Evolutionary conservation across 163 green algal genomes (phyloP), one percentile per base, ranked within the genome.

Genomic region (Prototheca stagnorum): DNA sequence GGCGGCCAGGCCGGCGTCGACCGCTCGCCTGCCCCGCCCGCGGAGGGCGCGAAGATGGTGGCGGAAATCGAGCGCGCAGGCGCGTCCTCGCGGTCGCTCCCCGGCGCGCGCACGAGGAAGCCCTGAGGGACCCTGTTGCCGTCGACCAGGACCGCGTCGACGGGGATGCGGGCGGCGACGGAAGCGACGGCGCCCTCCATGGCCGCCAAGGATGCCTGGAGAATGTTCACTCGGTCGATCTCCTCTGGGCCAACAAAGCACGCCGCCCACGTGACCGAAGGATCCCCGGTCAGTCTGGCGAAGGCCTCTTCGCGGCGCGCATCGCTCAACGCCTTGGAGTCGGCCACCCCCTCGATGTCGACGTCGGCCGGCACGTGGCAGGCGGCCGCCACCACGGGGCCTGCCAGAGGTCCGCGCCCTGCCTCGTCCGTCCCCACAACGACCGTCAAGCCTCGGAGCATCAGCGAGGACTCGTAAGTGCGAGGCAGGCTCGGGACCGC

Each of bases 181-280:
- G 77, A n/a, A n/a, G n/a, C n/a, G n/a, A n/a, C 77, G 15, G 77
- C 72, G 2, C 47, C 39, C 27, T 54, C 42, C 85, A 95, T 95
- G n/a, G 81, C 85, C 31, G 58, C 54, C 55, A 94, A 65, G 0
- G 85, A 71, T 0, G 85, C 84, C 63, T 92, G 74, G 57, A 94
- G 63, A 49, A 96, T 95, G 76, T 96, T 95, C 58, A 94, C 82
- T 4, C 68, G 23, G 56, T 96, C 86, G 33, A 96, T 95, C 12
- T 54, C 57, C 1, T 41, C 39, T 6, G 64, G 58, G 33, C 31
- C 31, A 12, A 37, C 12, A n/a, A 72, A 63, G 65, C 53, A 79
- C 62, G 49, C 61, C 3, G 66, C 58, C 68, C 72, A 86, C 4
- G 29, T n/a, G 14, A 85, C 59, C 6, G 54, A 55, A 1, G 66